These are phyloP conservation scores for Sclerotinia subarctica DNA, from an alignment of 2,329 filamentous ascomycete genomes.

Conservation along the genomic window DNA sequence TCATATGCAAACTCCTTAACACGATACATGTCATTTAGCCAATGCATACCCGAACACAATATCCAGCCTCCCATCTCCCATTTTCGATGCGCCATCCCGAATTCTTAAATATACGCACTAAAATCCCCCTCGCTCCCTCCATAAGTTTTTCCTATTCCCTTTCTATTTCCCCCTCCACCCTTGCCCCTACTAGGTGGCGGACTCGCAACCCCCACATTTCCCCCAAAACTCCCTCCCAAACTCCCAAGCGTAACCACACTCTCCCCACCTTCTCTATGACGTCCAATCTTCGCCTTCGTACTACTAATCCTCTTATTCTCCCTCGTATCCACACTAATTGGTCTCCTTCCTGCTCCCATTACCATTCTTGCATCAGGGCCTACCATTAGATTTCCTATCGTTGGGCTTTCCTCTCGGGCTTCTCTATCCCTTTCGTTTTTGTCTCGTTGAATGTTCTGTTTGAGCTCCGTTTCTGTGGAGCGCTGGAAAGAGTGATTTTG, in stretches of 20 bases:
- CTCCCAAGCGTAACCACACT: not conserved
- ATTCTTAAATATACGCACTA: slow-evolving; percentile 2
- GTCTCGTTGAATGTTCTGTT: slow-evolving; percentile 2
- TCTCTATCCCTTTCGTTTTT: not conserved
- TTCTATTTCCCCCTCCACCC: not conserved
- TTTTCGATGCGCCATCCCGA: not conserved
- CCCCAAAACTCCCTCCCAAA: not conserved
- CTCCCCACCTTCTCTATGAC: slow-evolving; percentile 18
- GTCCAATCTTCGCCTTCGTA: slow-evolving; percentile 24
- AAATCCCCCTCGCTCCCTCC: slow-evolving; percentile 5
- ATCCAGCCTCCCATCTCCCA: not conserved
- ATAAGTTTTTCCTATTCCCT: not conserved
- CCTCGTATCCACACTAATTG: slow-evolving; percentile 31
- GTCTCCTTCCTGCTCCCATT: slow-evolving; percentile 27
- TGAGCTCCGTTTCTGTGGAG: slow-evolving; percentile 25
- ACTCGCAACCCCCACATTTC: not conserved
- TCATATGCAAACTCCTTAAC: not conserved
- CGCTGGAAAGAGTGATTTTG: slow-evolving; percentile 8
- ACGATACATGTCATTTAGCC: not conserved
- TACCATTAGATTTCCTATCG: slow-evolving; percentile 18
- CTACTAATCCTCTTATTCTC: slow-evolving; percentile 21
- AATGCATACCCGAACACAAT: no score
- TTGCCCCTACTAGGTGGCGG: not conserved
- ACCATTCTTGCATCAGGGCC: slow-evolving; percentile 26
- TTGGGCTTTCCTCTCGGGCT: slow-evolving; percentile 5